These are phyloP conservation scores for Hygrocybe punicea DNA, from an alignment of 768 basidiomycete species.

Conservation along the genomic window DNA sequence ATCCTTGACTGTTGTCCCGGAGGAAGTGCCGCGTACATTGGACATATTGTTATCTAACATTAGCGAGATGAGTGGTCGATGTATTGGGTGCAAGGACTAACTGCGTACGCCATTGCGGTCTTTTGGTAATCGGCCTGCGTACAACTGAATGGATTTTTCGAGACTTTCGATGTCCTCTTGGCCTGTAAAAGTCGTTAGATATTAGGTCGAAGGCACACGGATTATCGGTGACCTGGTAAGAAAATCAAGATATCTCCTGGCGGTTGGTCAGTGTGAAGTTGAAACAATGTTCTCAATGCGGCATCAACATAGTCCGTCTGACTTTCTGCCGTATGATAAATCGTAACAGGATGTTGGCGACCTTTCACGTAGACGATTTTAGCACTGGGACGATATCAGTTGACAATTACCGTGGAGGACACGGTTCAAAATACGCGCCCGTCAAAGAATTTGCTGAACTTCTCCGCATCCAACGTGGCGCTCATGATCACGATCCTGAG, in stretches of 20 bases:
- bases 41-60: conserved; percentile 63
- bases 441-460: conserved; percentile 85
- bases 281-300: conserved; percentile 89
- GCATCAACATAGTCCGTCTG: conserved; percentile 85
- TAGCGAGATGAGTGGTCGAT: conserved; percentile 6
- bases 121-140: conserved; percentile 65
- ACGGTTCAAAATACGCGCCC: conserved; percentile 49
- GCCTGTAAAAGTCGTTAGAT: conserved; percentile 42
- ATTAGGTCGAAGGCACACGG: not conserved
- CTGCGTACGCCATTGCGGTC: conserved; percentile 48
- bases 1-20: conserved; percentile 73
- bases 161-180: conserved; percentile 96
- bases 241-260: conserved; percentile 92
- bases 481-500: conserved; percentile 97
- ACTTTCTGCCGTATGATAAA: conserved; percentile 70
- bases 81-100: not conserved
- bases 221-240: conserved; percentile 60
- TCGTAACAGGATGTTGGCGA: conserved; percentile 85
- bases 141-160: conserved; percentile 65
- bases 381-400: conserved; percentile 50
- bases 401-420: conserved; percentile 1
- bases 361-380: conserved; percentile 90
- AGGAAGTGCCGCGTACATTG: conserved; percentile 86
- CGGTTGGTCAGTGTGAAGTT: conserved; percentile 78
- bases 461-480: conserved; percentile 93